Percentiles rank a stretch among this genome's conserved stretches.
Evolutionary conservation across 345 rosid species (phyloP).

Genomic region (Carallia brachiata): DNA sequence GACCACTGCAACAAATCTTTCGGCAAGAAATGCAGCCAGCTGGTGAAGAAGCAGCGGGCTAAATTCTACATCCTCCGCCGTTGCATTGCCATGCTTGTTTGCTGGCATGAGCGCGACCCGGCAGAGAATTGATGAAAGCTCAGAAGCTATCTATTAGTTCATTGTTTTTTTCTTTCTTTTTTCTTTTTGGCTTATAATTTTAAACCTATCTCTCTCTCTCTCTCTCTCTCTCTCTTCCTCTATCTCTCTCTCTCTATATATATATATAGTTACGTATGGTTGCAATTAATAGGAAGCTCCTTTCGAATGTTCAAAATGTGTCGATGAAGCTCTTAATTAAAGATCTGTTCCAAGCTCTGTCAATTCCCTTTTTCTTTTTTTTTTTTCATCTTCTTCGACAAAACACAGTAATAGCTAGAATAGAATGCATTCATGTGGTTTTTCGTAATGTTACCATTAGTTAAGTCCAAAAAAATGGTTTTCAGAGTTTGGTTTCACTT

Average conservation of each 20-base stretch:
- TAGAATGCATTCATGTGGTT: too few species aligned
- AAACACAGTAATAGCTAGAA: too few species aligned
- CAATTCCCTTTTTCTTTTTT: too few species aligned
- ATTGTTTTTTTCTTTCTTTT: background rate
- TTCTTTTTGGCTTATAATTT: background rate
- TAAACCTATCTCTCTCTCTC: background rate
- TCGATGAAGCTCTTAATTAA: too few species aligned
- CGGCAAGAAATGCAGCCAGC: conserved; percentile 68
- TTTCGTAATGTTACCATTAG: too few species aligned
- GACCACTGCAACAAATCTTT: conserved; percentile 56
- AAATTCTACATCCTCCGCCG: conserved; percentile 80
- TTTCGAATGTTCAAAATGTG: background rate
- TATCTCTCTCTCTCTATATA: background rate
- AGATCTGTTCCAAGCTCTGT: too few species aligned
- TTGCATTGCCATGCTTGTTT: conserved; percentile 72
- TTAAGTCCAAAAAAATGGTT: too few species aligned
- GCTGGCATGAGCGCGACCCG: conserved; percentile 53
- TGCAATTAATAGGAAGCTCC: conserved; percentile 15
- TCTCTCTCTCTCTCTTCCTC: too few species aligned
- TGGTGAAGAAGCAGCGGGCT: conserved; percentile 73
- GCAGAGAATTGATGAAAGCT: conserved; percentile 6
- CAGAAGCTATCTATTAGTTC: background rate
- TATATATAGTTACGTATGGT: background rate
- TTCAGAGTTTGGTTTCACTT: too few species aligned
- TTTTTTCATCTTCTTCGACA: too few species aligned